Evolutionary conservation across 2,329 filamentous ascomycete genomes (phyloP).

Genomic region (Trichoderma sp.): DNA sequence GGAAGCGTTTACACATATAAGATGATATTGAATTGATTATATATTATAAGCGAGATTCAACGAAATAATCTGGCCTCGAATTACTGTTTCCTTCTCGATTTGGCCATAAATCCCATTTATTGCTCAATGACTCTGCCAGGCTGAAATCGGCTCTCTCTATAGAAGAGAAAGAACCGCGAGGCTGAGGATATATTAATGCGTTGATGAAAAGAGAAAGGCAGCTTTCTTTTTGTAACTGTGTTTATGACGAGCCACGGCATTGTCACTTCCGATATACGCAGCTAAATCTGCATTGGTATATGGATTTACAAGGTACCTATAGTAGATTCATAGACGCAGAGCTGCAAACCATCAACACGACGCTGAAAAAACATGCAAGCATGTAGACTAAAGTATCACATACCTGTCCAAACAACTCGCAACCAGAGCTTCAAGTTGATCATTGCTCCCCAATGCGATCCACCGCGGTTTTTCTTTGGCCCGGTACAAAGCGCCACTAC

Average conservation of each 20-base stretch:
- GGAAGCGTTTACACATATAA: not conserved
- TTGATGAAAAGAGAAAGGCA: not conserved
- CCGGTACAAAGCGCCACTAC: constrained; percentile 31
- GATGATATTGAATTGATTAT: not conserved
- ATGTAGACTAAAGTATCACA: not conserved
- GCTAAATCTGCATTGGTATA: not conserved
- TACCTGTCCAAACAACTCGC: not conserved
- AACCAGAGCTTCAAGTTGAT: not conserved
- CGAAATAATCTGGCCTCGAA: not conserved
- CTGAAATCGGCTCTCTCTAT: not conserved
- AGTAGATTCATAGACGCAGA: not conserved
- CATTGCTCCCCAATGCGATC: not conserved
- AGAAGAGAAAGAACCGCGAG: not conserved
- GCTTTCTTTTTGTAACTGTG: not conserved
- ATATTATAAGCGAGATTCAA: not conserved
- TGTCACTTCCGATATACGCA: not conserved
- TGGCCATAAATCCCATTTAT: not conserved
- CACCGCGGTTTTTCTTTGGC: constrained; percentile 27
- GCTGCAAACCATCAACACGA: not conserved
- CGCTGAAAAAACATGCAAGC: not conserved
- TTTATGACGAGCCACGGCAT: not conserved
- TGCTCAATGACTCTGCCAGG: not conserved
- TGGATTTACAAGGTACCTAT: not conserved
- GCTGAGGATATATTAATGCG: not conserved
- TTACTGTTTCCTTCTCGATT: not conserved